Base-by-base conservation (phyloP, 2,329 filamentous ascomycete species). In the Paradendryphiella salina region DNA sequence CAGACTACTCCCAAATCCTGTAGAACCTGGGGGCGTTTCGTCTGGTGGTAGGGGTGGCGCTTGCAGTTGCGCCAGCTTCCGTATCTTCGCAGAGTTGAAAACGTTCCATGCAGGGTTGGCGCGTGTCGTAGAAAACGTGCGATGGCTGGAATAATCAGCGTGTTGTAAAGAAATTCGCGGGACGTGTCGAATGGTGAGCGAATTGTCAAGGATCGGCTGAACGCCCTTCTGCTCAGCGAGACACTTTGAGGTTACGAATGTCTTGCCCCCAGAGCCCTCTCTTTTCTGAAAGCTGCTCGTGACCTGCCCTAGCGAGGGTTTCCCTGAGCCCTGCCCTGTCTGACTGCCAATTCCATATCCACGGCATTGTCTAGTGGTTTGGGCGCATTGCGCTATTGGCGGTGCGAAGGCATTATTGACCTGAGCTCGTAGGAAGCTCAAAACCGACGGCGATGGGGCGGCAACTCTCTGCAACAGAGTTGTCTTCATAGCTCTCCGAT, bases 1-100 rank as follows among this genome's bases (percentile, higher is more conserved):
- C 42, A 86, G 81, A 3, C 79, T 80, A 40, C 62, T 64, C 6
- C 62, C 61, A 11, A 69, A 67, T n/a, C 63, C 61, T 3, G 55
- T 39, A 38, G 83, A 81, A 17, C 77, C 41, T 20, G 54, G 23
- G 13, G 58, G 76, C 50, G 85, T 84, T 42, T 89, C 83, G 34
- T 83, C 69, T 75, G 83, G 67, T 13, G 85, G 64, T 7, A 73
- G 36, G 73, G 84, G 9, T 85, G 78, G 61, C 85, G 83, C 56
- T 84, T 81, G 11, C 81, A 80, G 55, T 79, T 80, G 61, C 81
- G 75, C 77, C 3, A 60, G 47, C 40, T 71, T 74, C 41, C 66
- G 66, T 41, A 64, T 66, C 41, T 67, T 73, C 39, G 70, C 64
- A 20, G 38, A 32, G 7, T 58, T 57, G 51, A 67, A 69, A 2